Evolutionary conservation across 768 basidiomycete genomes (phyloP).

Genomic region (Hydnum rufescens): DNA sequence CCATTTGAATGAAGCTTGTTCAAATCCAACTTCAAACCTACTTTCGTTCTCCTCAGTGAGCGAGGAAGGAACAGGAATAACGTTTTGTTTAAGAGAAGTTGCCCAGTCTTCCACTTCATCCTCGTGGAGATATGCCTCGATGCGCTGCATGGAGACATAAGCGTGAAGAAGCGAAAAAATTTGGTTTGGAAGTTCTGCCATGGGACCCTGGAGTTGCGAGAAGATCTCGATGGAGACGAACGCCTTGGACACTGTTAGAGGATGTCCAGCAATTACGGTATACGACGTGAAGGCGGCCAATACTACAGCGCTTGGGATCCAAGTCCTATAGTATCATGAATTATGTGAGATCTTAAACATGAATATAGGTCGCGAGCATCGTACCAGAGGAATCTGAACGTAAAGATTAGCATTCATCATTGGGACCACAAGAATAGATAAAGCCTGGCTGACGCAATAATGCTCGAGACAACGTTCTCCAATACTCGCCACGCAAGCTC

Average conservation of each 20-base stretch:
- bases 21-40: slow-evolving; percentile 29
- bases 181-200: slow-evolving; percentile 42
- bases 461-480: slow-evolving; percentile 23
- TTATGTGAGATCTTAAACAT: slow-evolving; percentile 20
- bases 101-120: slow-evolving; percentile 67
- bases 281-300: slow-evolving; percentile 42
- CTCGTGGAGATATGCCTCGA: slow-evolving; percentile 51
- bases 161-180: slow-evolving; percentile 41
- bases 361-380: slow-evolving; percentile 15
- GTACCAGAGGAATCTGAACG: slow-evolving; percentile 14
- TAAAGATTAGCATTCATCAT: slow-evolving; percentile 18
- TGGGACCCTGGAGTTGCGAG: slow-evolving; percentile 44
- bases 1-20: slow-evolving; percentile 38
- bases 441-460: background rate
- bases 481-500: slow-evolving; percentile 53
- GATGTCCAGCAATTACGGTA: slow-evolving; percentile 42
- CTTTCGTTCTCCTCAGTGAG: slow-evolving; percentile 2
- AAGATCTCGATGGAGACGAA: slow-evolving; percentile 69
- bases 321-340: slow-evolving; percentile 27
- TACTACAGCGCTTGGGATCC: slow-evolving; percentile 53
- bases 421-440: slow-evolving; percentile 1
- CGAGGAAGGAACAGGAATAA: slow-evolving; percentile 9
- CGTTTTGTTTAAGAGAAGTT: slow-evolving; percentile 32
- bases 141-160: slow-evolving; percentile 64
- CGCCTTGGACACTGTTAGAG: slow-evolving; percentile 56